Evolutionary conservation across 306 rosid species (phyloP).

Genomic region (Chamaecrista fasciculata): DNA sequence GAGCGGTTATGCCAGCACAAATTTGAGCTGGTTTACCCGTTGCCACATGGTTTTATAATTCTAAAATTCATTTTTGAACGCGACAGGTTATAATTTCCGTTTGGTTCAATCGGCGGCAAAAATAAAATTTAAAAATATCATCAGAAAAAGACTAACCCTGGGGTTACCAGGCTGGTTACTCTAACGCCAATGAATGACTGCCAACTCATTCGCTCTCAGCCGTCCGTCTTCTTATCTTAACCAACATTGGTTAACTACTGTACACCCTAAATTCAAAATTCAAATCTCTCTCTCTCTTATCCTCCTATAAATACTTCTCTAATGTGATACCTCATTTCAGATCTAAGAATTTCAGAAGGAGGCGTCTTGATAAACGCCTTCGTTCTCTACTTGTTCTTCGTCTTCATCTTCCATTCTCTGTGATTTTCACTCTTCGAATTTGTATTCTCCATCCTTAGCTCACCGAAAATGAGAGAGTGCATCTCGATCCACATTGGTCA

Average conservation of each 20-base stretch:
- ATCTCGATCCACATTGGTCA: constrained; percentile 93
- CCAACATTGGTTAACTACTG: constrained; percentile 29
- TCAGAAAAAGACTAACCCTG: constrained; percentile 24
- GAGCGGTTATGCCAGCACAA: too few relatives aligned
- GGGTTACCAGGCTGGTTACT: constrained; percentile 37
- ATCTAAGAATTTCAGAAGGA: constrained; percentile 25
- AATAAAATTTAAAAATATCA: neutral
- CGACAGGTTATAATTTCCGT: neutral
- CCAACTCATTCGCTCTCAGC: constrained; percentile 28
- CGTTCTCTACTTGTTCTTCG: neutral
- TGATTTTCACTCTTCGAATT: neutral
- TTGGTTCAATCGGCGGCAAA: constrained; percentile 41
- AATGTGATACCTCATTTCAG: neutral
- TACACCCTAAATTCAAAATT: neutral
- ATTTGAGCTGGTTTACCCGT: too few relatives aligned
- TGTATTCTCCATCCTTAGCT: neutral
- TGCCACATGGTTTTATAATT: too few relatives aligned
- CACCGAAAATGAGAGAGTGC: constrained; percentile 79
- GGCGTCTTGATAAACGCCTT: constrained; percentile 94
- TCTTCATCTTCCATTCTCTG: neutral
- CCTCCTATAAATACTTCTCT: constrained; percentile 29
- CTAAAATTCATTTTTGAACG: too few relatives aligned
- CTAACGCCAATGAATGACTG: constrained; percentile 1
- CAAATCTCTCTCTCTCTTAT: neutral
- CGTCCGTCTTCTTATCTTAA: constrained; percentile 18